Evolutionary conservation across 257 asterid species (phyloP).

Genomic region (Perilla frutescens): DNA sequence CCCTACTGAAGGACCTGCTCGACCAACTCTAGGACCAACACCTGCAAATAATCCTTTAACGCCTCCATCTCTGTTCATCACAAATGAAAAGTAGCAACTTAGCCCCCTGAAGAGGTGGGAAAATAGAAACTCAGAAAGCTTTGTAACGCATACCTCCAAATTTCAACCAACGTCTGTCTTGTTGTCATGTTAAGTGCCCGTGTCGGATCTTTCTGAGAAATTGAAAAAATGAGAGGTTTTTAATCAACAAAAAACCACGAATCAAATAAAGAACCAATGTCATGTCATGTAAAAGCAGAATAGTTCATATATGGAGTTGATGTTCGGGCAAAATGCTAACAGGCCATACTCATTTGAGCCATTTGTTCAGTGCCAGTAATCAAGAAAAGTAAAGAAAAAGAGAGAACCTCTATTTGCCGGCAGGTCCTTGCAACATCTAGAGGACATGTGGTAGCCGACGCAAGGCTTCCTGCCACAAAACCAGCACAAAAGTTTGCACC

Average conservation of each 20-base stretch:
- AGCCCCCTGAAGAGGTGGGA: background rate
- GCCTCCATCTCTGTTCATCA: conserved; percentile 71
- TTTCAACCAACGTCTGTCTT: conserved; percentile 65
- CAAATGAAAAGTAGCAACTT: background rate
- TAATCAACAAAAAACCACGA: background rate
- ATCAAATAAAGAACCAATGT: conserved; percentile 1
- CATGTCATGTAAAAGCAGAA: background rate
- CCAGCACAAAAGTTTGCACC: conserved; percentile 87
- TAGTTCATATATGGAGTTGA: background rate
- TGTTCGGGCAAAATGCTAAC: background rate
- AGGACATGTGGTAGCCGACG: conserved; percentile 80
- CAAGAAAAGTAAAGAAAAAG: background rate
- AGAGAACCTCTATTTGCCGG: conserved; percentile 77
- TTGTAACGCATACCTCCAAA: conserved; percentile 62
- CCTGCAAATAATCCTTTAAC: conserved; percentile 71
- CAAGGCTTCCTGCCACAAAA: conserved; percentile 84
- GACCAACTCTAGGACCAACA: conserved; percentile 71
- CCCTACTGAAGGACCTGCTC: conserved; percentile 95
- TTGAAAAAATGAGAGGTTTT: background rate
- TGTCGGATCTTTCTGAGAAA: conserved; percentile 63
- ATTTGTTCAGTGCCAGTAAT: background rate
- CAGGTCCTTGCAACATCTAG: conserved; percentile 91
- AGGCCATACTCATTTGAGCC: background rate
- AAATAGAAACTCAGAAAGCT: background rate
- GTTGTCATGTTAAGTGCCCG: conserved; percentile 75